Evolutionary conservation across 768 basidiomycete genomes (phyloP).

Genomic region (Leucogyrophana mollusca): DNA sequence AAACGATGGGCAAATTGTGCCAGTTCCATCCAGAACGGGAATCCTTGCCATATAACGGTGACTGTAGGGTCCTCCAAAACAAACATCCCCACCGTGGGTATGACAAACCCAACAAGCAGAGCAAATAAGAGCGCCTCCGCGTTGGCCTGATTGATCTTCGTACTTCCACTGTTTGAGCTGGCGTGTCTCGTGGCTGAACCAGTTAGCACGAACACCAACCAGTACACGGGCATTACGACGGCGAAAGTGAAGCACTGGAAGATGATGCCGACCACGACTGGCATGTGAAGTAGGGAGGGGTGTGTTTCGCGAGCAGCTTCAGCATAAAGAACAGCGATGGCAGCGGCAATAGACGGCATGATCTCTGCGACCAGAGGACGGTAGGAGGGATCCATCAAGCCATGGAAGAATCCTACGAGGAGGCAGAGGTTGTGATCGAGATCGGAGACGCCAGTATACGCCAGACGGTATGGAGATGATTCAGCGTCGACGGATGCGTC

Average conservation of each 20-base stretch:
- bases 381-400: constrained; percentile 13
- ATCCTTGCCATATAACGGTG: constrained; percentile 55
- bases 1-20: constrained; percentile 38
- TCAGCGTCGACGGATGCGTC: constrained; percentile 7
- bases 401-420: constrained; percentile 48
- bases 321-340: constrained; percentile 38
- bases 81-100: constrained; percentile 49
- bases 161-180: constrained; percentile 13
- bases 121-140: constrained; percentile 55
- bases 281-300: constrained; percentile 36
- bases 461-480: constrained; percentile 32
- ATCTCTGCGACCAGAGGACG: constrained; percentile 15
- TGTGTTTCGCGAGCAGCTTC: constrained; percentile 43
- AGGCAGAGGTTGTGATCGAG: constrained; percentile 43
- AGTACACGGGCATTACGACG: constrained; percentile 46
- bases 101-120: constrained; percentile 39
- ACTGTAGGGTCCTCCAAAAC: constrained; percentile 38
- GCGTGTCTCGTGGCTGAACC: constrained; percentile 21
- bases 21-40: constrained; percentile 47
- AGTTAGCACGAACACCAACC: constrained; percentile 42
- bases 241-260: constrained; percentile 44
- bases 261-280: constrained; percentile 39
- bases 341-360: constrained; percentile 9
- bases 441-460: constrained; percentile 36
- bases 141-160: constrained; percentile 40